Evolutionary conservation across 2,329 filamentous ascomycete species (phyloP), one percentile per base, ranked within the genome.

Genomic region (Paecilomyces niveus): DNA sequence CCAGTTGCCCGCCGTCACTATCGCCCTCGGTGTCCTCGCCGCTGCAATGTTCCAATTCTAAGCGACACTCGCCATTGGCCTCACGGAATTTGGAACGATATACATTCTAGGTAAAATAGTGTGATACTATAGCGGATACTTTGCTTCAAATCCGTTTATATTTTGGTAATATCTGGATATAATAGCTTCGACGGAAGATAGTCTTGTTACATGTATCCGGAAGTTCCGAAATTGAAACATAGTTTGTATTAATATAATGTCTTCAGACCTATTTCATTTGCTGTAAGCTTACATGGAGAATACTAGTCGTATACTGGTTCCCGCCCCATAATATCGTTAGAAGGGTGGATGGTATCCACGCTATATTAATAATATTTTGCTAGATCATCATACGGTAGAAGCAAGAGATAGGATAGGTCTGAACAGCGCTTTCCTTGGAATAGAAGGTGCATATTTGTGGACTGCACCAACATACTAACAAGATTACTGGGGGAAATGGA

Each of bases 41-140:
- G 62, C 63, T 21, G 57, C 62, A 55, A 64, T 61, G 35, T 62
- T 69, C 61, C 65, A 68, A 59, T 54, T 68, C 53, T 68, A 63
- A 66, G 39, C n/a, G 39, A 45, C 18, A 18, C 39, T 9, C 39
- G 39, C 18, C 15, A 45, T 21, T 45, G 18, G 39, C 39, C 15
- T 45, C n/a, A 21, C 18, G n/a, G 39, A 45, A 21, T n/a, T n/a
- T 7, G 39, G 39, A 21, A 45, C 39, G 39, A 45, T 45, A 45
- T 45, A 18, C 15, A 45, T 45, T 45, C 39, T 45, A 13, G 39
- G n/a, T 45, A 8, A 45, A 45, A 45, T 45, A 45, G 39, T 45
- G 39, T 45, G 39, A 18, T n/a, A 18, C n/a, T 45, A 45, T 45
- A 18, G n/a, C 39, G 39, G 39, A 45, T 45, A 45, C 7, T 45